A percentile compares a stretch with the other conserved stretches of the same genome.
Evolutionary conservation across 2,329 filamentous ascomycete genomes (phyloP).

Genomic region (Colletotrichum cuscutae): DNA sequence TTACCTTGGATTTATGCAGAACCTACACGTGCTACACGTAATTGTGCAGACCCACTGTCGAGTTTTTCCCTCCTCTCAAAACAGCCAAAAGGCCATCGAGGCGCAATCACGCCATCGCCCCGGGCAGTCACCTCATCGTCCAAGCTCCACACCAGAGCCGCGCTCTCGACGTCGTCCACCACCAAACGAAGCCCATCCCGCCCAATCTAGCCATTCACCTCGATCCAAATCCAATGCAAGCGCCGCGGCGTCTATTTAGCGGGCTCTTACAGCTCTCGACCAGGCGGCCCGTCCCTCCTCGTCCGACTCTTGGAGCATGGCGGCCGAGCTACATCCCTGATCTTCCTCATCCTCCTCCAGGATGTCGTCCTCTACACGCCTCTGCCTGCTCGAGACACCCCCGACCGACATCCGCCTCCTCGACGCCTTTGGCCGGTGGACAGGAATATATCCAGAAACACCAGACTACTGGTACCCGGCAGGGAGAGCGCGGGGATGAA

Average conservation of each 20-base stretch:
- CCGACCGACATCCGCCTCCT: constrained; percentile 23
- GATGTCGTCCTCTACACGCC: constrained; percentile 18
- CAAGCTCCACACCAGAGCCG: constrained; percentile 35
- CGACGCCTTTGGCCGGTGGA: not conserved
- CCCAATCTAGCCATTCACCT: constrained; percentile 18
- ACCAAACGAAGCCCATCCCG: constrained; percentile 30
- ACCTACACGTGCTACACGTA: not conserved
- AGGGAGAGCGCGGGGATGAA: not conserved
- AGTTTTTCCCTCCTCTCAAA: constrained; percentile 22
- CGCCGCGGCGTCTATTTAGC: constrained; percentile 33
- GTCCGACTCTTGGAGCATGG: not conserved
- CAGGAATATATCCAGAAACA: not conserved
- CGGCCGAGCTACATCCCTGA: not conserved
- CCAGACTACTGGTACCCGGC: not conserved
- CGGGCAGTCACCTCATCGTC: constrained; percentile 32
- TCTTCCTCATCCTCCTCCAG: not conserved
- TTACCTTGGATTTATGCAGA: not conserved
- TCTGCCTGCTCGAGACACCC: constrained; percentile 23
- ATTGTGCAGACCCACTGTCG: not conserved
- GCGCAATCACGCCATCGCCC: constrained; percentile 35
- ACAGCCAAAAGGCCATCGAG: not conserved
- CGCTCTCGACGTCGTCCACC: constrained; percentile 31
- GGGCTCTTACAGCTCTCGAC: constrained; percentile 30
- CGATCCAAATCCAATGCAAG: constrained; percentile 25
- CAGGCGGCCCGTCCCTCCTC: constrained; percentile 28